Evolutionary conservation across 768 basidiomycete species (phyloP), one percentile per base, ranked within the genome.

Genomic region (Serendipita vermifera): DNA sequence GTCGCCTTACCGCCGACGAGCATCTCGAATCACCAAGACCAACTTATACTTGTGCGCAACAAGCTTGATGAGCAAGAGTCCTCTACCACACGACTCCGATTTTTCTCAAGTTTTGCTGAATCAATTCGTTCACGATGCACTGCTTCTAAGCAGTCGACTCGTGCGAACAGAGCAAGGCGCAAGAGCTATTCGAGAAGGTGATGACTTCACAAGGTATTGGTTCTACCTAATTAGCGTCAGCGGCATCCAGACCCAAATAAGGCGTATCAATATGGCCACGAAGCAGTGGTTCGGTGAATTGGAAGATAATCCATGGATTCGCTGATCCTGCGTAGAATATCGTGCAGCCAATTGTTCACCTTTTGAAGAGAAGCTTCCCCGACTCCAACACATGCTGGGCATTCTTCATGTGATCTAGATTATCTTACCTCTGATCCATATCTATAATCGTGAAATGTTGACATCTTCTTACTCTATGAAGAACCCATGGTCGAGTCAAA

Each of bases 271-370:
- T 43, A 59, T 56, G 1, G 62, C 60, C 2, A 58, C 60, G 36
- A 55, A 63, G n/a, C 51, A 59, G 11, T 38, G 63, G 46, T 62
- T 62, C 39, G 65, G 65, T 5, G 56, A 60, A 14, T 35, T 64
- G 14, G 65, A 66, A 38, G 61, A 61, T 26, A 55, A 33, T 3
- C 55, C 39, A 7, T 20, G 15, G 27, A 41, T 41, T 6, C 39
- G 27, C 9, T 41, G 27, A 38, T 38, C 36, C n/a, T 38, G 36
- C n/a, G 11, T 11, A 38, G 15, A 41, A n/a, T n/a, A n/a, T n/a
- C n/a, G n/a, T n/a, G n/a, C n/a, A n/a, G n/a, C n/a, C n/a, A n/a
- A n/a, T n/a, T n/a, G n/a, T n/a, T n/a, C n/a, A n/a, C n/a, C n/a
- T n/a, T n/a, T n/a, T n/a, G n/a, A n/a, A n/a, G n/a, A n/a, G n/a